phyloP scores from a whole-genome alignment of 1,284 basidiomycete genomes.

The Pisolithus thermaeus region DNA sequence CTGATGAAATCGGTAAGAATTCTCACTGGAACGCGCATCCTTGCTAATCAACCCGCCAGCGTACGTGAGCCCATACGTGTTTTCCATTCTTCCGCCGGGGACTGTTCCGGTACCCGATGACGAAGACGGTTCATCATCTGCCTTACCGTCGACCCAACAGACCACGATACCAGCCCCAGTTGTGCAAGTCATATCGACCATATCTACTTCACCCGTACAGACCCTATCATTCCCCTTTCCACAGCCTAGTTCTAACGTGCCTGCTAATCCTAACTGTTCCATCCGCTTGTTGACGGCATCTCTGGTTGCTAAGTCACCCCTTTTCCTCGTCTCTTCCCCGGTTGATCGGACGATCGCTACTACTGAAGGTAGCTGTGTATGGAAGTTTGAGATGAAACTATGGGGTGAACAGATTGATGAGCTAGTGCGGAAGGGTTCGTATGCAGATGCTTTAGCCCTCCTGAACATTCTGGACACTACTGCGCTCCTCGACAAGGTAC shows the following conservation, averaged over 20 bases:
- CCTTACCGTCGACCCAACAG: conserved; percentile 23
- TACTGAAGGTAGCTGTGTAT: conserved; percentile 70
- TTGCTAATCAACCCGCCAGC: conserved; percentile 38
- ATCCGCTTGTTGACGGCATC: conserved; percentile 53
- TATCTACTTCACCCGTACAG: conserved; percentile 64
- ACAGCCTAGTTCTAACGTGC: conserved; percentile 19
- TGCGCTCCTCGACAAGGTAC: conserved; percentile 64
- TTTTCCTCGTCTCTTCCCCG: conserved; percentile 70
- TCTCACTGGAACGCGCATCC: background rate
- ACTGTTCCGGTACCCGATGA: conserved; percentile 40
- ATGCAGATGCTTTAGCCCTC: conserved; percentile 77
- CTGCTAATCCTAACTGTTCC: conserved; percentile 34
- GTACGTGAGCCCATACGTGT: conserved; percentile 79
- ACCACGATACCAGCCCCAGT: conserved; percentile 49
- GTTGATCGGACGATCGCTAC: conserved; percentile 58
- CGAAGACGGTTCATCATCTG: conserved; percentile 19
- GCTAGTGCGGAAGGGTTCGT: conserved; percentile 66
- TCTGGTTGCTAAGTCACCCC: conserved; percentile 45
- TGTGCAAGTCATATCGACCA: conserved; percentile 75
- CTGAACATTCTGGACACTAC: conserved; percentile 67
- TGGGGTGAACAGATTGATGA: conserved; percentile 86
- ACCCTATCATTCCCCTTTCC: conserved; percentile 62
- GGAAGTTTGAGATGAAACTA: conserved; percentile 66
- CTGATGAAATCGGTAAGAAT: conserved; percentile 70
- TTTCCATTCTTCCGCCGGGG: conserved; percentile 72